Base-by-base conservation (phyloP, 345 rosid genomes). In the Fremontodendron californicum region DNA sequence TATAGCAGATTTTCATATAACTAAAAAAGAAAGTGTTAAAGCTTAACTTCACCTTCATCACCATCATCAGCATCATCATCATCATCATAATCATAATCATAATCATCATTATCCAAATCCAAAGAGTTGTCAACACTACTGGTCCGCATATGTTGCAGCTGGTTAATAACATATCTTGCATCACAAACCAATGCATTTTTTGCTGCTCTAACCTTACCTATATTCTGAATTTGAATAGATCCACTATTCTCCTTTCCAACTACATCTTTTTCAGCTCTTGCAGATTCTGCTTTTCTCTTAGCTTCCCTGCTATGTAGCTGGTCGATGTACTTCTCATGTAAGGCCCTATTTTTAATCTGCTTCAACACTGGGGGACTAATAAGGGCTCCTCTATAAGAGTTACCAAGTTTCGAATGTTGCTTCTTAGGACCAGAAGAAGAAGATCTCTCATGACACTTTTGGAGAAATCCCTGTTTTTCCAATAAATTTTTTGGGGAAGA, bases 311-410 rank as follows among this genome's bases (percentile, higher is more conserved):
- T 52, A 76, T 90, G 94, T 54, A 91, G 84, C 69, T 84, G 92
- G 78, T 93, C 94, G 13, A 91, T 90, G 75, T 92, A 91, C 83
- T 85, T 90, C 84, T 95, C 97, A 81, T 93, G 97, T 79, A 92
- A 84, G 18, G 87, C 90, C 74, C 73, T 87, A 85, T 90, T 91
- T 75, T 90, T 87, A 0, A 91, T 86, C 80, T 58, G 92, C 75
- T 92, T 92, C 79, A 91, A 65, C 3, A 90, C 93, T 15, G 88
- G 90, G 7, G 96, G 95, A 43, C 93, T 93, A 31, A 83, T 75
- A 55, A 89, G 79, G 58, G 66, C 79, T 5, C 57, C 68, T 43
- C 37, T 74, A 40, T 74, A 29, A 57, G 83, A 83, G 77, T 72
- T 77, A 39, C 77, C 78, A 23, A 85, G 84, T 75, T 85, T 86